phyloP scores from a whole-genome alignment of 805 yeast species.

The Brettanomyces anomalus region DNA sequence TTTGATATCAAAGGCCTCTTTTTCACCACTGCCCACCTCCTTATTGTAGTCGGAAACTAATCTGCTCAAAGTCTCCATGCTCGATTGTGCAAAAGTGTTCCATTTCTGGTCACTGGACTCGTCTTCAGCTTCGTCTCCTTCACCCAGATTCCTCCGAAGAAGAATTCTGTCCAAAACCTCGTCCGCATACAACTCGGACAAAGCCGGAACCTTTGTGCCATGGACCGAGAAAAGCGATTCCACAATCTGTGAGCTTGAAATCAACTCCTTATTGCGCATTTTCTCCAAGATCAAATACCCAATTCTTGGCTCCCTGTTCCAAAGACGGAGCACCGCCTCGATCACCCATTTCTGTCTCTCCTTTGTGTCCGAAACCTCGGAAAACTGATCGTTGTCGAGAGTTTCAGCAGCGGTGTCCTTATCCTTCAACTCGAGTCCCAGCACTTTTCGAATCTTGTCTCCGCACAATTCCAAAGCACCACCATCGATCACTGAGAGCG shows the following conservation, averaged over 20 bases:
- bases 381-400: conserved; percentile 15
- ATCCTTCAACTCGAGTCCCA: conserved; percentile 14
- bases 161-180: conserved; percentile 28
- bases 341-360: conserved; percentile 37
- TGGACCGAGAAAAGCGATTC: conserved; percentile 30
- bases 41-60: neutral
- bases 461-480: conserved; percentile 29
- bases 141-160: conserved; percentile 1
- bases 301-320: conserved; percentile 58
- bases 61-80: neutral
- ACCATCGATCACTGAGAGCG: conserved; percentile 66
- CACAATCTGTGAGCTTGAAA: conserved; percentile 33
- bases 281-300: conserved; percentile 53
- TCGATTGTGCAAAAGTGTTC: conserved; percentile 7
- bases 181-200: conserved; percentile 34
- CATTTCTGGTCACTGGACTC: conserved; percentile 12
- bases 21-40: neutral
- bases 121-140: conserved; percentile 9
- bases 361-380: conserved; percentile 17
- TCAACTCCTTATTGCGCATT: conserved; percentile 36
- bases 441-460: conserved; percentile 17
- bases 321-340: conserved; percentile 48
- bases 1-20: conserved; percentile 1
- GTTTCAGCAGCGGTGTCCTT: conserved; percentile 10
- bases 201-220: conserved; percentile 26